These are phyloP conservation scores for Blumeria graminis DNA, from an alignment of 2,329 filamentous ascomycete species.

Conservation along the genomic window DNA sequence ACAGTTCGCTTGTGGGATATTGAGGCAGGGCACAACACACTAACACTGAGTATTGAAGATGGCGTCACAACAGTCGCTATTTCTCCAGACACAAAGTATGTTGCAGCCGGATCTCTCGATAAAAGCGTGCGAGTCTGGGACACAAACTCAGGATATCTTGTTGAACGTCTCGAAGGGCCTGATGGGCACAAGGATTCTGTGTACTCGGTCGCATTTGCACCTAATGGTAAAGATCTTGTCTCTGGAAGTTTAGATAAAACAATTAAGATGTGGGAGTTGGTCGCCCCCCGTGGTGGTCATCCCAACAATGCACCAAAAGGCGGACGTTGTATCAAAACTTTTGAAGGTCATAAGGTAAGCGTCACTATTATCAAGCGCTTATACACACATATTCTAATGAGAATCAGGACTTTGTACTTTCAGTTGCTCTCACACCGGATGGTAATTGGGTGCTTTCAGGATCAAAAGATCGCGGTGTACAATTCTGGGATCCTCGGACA, in stretches of 20 bases:
- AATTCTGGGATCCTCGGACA: conserved; percentile 94
- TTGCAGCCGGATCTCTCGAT: conserved; percentile 83
- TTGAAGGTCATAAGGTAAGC: conserved; percentile 79
- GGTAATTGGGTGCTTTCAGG: conserved; percentile 90
- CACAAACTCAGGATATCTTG: conserved; percentile 58
- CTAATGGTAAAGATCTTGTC: conserved; percentile 77
- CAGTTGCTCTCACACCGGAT: conserved; percentile 83
- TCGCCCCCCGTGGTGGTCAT: conserved; percentile 40
- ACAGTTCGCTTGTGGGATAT: conserved; percentile 95
- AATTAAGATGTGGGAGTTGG: conserved; percentile 98
- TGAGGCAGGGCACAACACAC: conserved; percentile 54
- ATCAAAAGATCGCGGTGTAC: conserved; percentile 89
- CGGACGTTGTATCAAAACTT: conserved; percentile 86
- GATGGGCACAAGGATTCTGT: conserved; percentile 94
- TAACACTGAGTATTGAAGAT: conserved; percentile 81
- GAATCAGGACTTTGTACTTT: conserved; percentile 73
- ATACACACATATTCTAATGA: conserved; percentile 5
- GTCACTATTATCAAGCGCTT: not conserved
- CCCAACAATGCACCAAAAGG: conserved; percentile 48
- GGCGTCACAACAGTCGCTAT: conserved; percentile 95
- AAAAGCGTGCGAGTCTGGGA: conserved; percentile 98
- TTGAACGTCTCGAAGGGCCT: conserved; percentile 77
- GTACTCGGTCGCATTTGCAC: conserved; percentile 88
- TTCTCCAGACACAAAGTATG: conserved; percentile 79
- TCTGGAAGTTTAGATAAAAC: conserved; percentile 92